phyloP scores from a whole-genome alignment of 1,284 basidiomycete species.

The Heterobasidion occidentale region DNA sequence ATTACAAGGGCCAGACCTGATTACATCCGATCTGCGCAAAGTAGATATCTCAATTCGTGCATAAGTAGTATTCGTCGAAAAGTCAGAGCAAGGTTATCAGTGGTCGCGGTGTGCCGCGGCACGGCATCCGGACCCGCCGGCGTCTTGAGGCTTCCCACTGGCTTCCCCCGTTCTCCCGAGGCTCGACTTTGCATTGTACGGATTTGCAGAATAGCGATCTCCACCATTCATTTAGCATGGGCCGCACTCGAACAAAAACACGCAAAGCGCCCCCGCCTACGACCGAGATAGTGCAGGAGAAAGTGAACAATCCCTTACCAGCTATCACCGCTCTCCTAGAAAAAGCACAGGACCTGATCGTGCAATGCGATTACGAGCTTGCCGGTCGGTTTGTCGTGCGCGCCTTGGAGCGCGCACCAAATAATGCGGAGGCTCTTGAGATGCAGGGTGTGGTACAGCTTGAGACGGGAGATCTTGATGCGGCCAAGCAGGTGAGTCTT shows the following conservation, averaged over 20 bases:
- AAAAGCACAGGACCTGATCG: slow-evolving; percentile 72
- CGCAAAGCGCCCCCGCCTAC: slow-evolving; percentile 35
- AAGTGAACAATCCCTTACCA: slow-evolving; percentile 22
- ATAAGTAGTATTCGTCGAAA: too few relatives aligned
- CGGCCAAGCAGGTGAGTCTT: slow-evolving; percentile 56
- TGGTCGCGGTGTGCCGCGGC: too few relatives aligned
- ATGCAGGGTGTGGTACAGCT: slow-evolving; percentile 73
- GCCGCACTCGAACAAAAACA: slow-evolving; percentile 50
- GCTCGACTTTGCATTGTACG: neutral
- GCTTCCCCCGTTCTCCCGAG: too few relatives aligned
- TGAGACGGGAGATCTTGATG: slow-evolving; percentile 70
- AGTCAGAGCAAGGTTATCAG: too few relatives aligned
- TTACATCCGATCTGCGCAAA: too few relatives aligned
- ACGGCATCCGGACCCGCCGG: too few relatives aligned
- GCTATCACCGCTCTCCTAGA: slow-evolving; percentile 49
- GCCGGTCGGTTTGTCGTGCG: slow-evolving; percentile 68
- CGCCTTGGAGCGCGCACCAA: slow-evolving; percentile 57
- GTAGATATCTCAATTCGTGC: too few relatives aligned
- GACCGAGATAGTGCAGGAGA: slow-evolving; percentile 21
- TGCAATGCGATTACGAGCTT: slow-evolving; percentile 80
- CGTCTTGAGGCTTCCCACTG: too few relatives aligned
- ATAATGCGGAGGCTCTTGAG: slow-evolving; percentile 69
- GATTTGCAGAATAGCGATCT: too few relatives aligned
- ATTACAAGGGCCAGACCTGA: too few relatives aligned
- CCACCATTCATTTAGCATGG: slow-evolving; percentile 35